Evolutionary conservation across 2,329 filamentous ascomycete genomes (phyloP).

Genomic region (Pseudocercospora musae): DNA sequence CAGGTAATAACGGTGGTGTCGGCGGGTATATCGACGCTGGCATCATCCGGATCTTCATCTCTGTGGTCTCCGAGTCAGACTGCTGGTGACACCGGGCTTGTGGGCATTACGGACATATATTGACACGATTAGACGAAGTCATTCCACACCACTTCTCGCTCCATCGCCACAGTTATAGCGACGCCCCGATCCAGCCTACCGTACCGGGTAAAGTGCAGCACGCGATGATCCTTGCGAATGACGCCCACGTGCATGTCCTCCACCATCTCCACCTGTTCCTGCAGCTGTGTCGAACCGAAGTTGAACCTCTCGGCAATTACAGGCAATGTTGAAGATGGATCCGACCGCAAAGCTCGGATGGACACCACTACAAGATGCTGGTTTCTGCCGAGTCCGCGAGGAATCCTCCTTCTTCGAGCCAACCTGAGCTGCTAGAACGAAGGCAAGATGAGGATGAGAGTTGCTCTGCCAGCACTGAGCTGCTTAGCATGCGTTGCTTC

Average conservation of each 20-base stretch:
- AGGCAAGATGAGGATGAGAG: conserved; percentile 3
- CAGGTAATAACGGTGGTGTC: no score
- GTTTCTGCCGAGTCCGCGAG: background rate
- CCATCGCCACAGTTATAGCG: background rate
- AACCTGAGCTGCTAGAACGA: background rate
- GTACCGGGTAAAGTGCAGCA: conserved; percentile 2
- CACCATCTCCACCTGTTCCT: conserved; percentile 13
- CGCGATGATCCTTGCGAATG: conserved; percentile 5
- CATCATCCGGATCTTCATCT: no score
- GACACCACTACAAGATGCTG: background rate
- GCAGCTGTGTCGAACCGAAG: conserved; percentile 9
- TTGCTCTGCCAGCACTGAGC: conserved; percentile 9
- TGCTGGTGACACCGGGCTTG: no score
- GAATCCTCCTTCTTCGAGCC: background rate
- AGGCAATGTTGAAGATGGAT: conserved; percentile 1
- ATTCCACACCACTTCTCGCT: background rate
- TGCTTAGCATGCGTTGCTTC: conserved; percentile 15
- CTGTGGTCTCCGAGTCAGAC: no score
- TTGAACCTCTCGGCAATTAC: conserved; percentile 9
- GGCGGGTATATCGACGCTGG: no score
- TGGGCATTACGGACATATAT: background rate
- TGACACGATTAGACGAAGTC: background rate
- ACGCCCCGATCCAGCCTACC: background rate
- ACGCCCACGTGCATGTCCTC: background rate
- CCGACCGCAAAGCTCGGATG: background rate